Percentiles rank a stretch among this genome's conserved stretches.
Conservation (phyloP, 331 rosid genomes). For the Erythrophleum ivorense region DNA sequence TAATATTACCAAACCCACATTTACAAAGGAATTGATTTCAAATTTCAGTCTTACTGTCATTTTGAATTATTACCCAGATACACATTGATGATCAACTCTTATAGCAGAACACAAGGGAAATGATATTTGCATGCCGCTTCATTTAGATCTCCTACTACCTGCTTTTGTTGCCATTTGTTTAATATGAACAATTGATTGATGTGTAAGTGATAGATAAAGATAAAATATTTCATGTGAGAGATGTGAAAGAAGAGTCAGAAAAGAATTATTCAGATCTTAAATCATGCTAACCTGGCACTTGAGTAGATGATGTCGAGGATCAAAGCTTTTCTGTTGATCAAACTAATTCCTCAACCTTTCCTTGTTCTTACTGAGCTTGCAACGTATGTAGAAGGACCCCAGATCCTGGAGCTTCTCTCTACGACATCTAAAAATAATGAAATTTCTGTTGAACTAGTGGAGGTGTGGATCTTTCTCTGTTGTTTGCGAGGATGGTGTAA, state of each 20-base stretch:
- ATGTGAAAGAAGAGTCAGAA: neutral
- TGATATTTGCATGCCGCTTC: neutral
- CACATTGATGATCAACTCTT: neutral
- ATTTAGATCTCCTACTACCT: neutral
- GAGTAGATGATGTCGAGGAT: neutral
- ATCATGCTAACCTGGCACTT: neutral
- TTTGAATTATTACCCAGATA: neutral
- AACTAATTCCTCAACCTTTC: neutral
- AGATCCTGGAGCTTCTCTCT: constrained; percentile 8
- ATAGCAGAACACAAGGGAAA: neutral
- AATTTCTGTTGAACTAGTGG: constrained; percentile 8
- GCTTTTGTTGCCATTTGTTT: neutral
- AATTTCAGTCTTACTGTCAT: neutral
- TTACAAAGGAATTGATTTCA: neutral
- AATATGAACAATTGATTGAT: neutral
- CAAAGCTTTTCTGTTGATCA: neutral
- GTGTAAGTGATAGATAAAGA: neutral
- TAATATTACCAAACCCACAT: neutral
- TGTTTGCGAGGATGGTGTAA: constrained; percentile 1
- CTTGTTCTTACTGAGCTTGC: constrained; percentile 9
- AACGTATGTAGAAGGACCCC: neutral
- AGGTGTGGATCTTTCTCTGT: neutral
- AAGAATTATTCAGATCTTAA: neutral
- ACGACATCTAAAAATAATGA: neutral
- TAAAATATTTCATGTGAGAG: neutral